Base-by-base conservation (phyloP, 192 early-diverging fungal species). In the Mortierella alpina region DNA sequence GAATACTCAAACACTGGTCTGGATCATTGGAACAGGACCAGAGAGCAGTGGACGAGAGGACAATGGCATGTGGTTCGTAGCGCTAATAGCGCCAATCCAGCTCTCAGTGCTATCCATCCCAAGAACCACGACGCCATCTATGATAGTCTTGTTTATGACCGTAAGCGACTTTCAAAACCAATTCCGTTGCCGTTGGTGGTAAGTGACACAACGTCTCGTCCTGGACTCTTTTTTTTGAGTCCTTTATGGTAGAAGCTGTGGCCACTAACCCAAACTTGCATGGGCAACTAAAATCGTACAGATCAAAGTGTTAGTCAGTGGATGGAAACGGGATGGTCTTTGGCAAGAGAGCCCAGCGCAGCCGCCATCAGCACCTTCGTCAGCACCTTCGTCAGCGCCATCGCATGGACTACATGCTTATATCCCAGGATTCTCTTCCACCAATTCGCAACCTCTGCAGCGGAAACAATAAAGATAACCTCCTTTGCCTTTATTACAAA, bases 321-420 rank as follows among this genome's bases (percentile, higher is more conserved):
- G 88, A 15, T 89, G 88, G 88, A 84, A 89, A 63, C 71, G 86
- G 42, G 86, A 89, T 64, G 88, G 88, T 6, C 59, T 84, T 63
- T 89, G 86, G 86, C 84, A 75, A 61, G 79, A 84, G 52, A 83
- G 69, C 47, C 76, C 84, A 68, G 67, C 70, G 6, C 84, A 73
- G 44, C 77, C 80, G 46, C 53, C 41, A 17, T 66, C 64, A 63
- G 69, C 49, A 51, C 51, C 65, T 18, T 51, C 62, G 40, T 68
- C 66, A 41, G 51, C 60, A 53, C 66, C 74, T 1, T 55, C 73
- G 7, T 69, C 64, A 15, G 58, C 59, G 39, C 59, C 65, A 14
- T 20, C 74, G 39, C 54, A 50, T 11, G 72, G 62, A 62, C 6
- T 74, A 7, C 66, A 67, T n/a, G 59, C 57, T 42, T 67, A 80